Percentiles rank a stretch among this genome's conserved stretches.
Evolutionary conservation across 2,329 filamentous ascomycete genomes (phyloP).

Genomic region (Fusarium mundagurra): DNA sequence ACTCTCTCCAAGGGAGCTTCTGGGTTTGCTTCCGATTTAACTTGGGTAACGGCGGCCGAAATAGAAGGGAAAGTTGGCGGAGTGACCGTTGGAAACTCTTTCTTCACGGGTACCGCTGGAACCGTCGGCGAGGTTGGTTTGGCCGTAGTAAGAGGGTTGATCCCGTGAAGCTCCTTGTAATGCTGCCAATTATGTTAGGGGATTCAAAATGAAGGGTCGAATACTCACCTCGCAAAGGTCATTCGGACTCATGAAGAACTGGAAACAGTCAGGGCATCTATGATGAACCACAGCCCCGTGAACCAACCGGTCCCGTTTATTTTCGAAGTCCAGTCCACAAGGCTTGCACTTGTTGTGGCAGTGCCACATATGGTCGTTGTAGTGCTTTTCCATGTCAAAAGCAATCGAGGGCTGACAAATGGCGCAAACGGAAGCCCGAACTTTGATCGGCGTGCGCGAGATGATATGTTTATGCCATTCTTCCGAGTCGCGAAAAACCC

Average conservation of each 20-base stretch:
- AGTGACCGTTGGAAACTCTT: not conserved
- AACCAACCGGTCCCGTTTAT: not conserved
- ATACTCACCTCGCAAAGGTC: not conserved
- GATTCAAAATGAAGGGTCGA: not conserved
- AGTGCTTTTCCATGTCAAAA: not conserved
- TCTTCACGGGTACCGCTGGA: not conserved
- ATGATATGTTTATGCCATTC: not conserved
- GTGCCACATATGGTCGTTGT: not conserved
- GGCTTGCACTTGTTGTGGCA: not conserved
- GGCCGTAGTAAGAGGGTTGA: not conserved
- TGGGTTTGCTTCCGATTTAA: too few relatives aligned
- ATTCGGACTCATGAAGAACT: not conserved
- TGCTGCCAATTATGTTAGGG: not conserved
- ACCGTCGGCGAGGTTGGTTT: not conserved
- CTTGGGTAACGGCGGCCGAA: accelerated
- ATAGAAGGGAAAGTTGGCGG: not conserved
- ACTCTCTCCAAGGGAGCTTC: accelerated
- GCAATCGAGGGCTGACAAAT: not conserved
- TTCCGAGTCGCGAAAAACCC: not conserved
- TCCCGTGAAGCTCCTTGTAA: not conserved
- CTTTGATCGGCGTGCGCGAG: not conserved
- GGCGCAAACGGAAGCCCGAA: accelerated
- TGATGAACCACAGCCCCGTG: not conserved
- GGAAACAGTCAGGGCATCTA: not conserved
- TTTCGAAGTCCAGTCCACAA: not conserved